phyloP scores from a whole-genome alignment of 495 filamentous ascomycete genomes.

The Penicillium longicatenatum region DNA sequence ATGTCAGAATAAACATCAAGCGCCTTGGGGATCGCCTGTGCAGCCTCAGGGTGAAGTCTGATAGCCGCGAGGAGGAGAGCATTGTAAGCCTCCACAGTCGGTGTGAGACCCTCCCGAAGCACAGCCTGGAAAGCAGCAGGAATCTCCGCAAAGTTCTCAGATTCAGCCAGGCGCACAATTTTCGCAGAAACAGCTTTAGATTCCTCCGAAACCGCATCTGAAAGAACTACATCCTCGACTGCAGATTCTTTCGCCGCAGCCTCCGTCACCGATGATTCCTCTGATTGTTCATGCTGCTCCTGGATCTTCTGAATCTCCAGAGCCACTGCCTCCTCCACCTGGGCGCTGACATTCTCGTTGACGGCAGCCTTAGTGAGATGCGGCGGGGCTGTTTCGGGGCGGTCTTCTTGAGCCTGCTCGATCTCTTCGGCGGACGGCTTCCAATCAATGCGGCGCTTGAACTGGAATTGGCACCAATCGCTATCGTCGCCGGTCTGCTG shows the following conservation, averaged over 20 bases:
- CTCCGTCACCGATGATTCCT: constrained; percentile 37
- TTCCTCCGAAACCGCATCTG: constrained; percentile 46
- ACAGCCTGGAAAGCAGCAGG: constrained; percentile 86
- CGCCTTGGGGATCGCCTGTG: constrained; percentile 82
- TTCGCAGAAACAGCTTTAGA: constrained; percentile 71
- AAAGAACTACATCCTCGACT: constrained; percentile 32
- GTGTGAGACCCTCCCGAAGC: constrained; percentile 73
- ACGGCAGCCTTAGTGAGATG: constrained; percentile 62
- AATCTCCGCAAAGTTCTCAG: constrained; percentile 76
- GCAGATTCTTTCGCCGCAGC: constrained; percentile 34
- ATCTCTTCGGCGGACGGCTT: constrained; percentile 60
- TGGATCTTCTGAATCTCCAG: constrained; percentile 59
- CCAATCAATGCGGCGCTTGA: constrained; percentile 84
- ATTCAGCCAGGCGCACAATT: constrained; percentile 68
- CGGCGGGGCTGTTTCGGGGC: constrained; percentile 29
- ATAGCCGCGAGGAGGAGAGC: constrained; percentile 82
- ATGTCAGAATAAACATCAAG: constrained; percentile 96
- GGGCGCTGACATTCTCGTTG: constrained; percentile 55
- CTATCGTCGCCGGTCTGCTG: constrained; percentile 70
- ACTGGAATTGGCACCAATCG: constrained; percentile 91
- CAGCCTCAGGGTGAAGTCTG: constrained; percentile 65
- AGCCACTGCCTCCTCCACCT: constrained; percentile 66
- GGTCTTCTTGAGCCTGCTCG: constrained; percentile 47
- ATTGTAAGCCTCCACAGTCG: constrained; percentile 85
- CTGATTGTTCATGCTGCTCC: constrained; percentile 47